Percentiles rank a stretch among this genome's conserved stretches.
phyloP scores from a whole-genome alignment of 768 basidiomycete genomes.

The Harrya chromipes region DNA sequence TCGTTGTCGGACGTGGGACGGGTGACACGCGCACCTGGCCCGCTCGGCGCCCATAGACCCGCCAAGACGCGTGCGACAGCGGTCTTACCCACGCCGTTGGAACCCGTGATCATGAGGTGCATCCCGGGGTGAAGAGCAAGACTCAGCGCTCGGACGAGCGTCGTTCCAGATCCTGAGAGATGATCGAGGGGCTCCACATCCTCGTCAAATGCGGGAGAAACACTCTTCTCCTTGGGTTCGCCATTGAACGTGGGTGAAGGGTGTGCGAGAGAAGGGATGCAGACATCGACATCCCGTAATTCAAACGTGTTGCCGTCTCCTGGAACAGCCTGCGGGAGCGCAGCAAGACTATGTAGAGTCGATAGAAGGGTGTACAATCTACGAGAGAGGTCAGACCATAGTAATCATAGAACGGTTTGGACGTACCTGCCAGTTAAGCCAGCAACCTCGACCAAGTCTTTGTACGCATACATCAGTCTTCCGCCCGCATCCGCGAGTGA shows the following conservation, averaged over 20 bases:
- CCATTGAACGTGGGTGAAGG: not conserved
- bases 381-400: not conserved
- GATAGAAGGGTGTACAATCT: slow-evolving; percentile 87
- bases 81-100: slow-evolving; percentile 91
- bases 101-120: slow-evolving; percentile 91
- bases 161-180: slow-evolving; percentile 23
- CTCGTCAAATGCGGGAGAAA: slow-evolving; percentile 8
- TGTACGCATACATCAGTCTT: slow-evolving; percentile 94
- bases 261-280: slow-evolving; percentile 44
- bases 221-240: slow-evolving; percentile 2
- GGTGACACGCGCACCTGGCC: slow-evolving; percentile 30
- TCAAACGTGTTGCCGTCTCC: slow-evolving; percentile 46
- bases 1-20: slow-evolving; percentile 26
- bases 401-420: not conserved
- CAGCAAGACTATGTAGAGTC: slow-evolving; percentile 71
- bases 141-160: slow-evolving; percentile 69
- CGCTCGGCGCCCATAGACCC: slow-evolving; percentile 77
- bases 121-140: slow-evolving; percentile 66
- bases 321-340: slow-evolving; percentile 40
- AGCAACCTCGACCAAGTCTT: slow-evolving; percentile 92
- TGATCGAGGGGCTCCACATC: slow-evolving; percentile 13
- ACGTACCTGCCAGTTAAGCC: slow-evolving; percentile 69
- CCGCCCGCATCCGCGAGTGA: slow-evolving; percentile 97
- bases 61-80: slow-evolving; percentile 86
- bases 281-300: slow-evolving; percentile 66